These are phyloP conservation scores for Glycyrrhiza uralensis DNA, from an alignment of 306 rosid species.

Conservation along the genomic window DNA sequence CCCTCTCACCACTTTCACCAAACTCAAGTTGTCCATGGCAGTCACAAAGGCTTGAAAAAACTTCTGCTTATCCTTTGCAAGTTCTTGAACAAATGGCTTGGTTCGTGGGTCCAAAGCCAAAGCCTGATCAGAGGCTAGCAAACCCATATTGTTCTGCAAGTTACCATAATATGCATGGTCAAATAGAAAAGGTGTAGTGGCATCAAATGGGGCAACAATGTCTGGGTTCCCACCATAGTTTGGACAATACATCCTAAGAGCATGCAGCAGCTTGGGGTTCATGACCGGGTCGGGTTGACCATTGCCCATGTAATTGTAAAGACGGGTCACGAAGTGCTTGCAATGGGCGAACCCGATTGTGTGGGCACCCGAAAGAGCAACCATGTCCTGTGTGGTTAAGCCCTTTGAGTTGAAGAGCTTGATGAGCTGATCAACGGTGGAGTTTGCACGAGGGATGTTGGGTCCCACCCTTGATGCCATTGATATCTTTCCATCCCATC, in stretches of 20 bases:
- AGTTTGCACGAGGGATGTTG: slow-evolving; percentile 77
- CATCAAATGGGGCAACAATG: slow-evolving; percentile 80
- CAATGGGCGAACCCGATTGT: slow-evolving; percentile 89
- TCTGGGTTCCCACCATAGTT: slow-evolving; percentile 60
- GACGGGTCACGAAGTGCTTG: slow-evolving; percentile 53
- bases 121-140: slow-evolving; percentile 80
- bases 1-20: slow-evolving; percentile 64
- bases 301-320: slow-evolving; percentile 54
- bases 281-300: slow-evolving; percentile 65
- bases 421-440: slow-evolving; percentile 69
- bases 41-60: slow-evolving; percentile 71
- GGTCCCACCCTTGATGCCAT: slow-evolving; percentile 68
- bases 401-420: slow-evolving; percentile 80
- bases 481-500: slow-evolving; percentile 92
- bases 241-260: slow-evolving; percentile 78
- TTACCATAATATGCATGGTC: slow-evolving; percentile 85
- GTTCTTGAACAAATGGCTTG: slow-evolving; percentile 45
- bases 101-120: slow-evolving; percentile 63
- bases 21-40: slow-evolving; percentile 87
- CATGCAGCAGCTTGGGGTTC: slow-evolving; percentile 56
- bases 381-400: slow-evolving; percentile 56
- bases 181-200: slow-evolving; percentile 73
- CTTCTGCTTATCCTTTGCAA: slow-evolving; percentile 64
- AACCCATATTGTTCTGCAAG: slow-evolving; percentile 59
- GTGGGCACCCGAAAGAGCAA: slow-evolving; percentile 90